Percentiles rank a stretch among this genome's conserved stretches.
Conservation (phyloP, 2,329 filamentous ascomycete genomes). For the Epichloe amarillans region DNA sequence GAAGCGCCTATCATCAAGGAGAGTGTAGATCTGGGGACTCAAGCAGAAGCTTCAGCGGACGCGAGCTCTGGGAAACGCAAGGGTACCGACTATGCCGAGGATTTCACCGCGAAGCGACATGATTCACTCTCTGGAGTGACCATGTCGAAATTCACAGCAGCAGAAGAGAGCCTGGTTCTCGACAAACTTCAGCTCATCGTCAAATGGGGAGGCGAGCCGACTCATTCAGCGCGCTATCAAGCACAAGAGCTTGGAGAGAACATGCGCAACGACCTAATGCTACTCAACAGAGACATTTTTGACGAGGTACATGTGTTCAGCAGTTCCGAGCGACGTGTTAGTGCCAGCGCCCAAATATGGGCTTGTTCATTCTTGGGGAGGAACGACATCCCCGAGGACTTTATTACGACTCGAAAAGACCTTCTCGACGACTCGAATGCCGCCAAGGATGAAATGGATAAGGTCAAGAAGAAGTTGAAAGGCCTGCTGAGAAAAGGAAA, state of each 20-base stretch:
- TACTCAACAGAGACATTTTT: conserved; percentile 84
- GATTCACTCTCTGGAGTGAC: conserved; percentile 84
- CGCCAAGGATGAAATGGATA: conserved; percentile 98
- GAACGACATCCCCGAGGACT: conserved; percentile 73
- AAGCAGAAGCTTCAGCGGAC: conserved; percentile 9
- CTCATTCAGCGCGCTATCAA: conserved; percentile 92
- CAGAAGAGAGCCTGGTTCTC: conserved; percentile 80
- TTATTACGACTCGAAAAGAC: conserved; percentile 86
- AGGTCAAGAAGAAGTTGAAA: conserved; percentile 99
- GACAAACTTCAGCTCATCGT: conserved; percentile 97
- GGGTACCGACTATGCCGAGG: not conserved
- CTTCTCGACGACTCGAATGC: conserved; percentile 94
- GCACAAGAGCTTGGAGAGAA: conserved; percentile 89
- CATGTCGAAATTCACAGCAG: conserved; percentile 85
- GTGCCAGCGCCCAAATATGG: conserved; percentile 94
- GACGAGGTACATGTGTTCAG: conserved; percentile 92
- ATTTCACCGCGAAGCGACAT: conserved; percentile 43
- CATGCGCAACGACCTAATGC: conserved; percentile 85
- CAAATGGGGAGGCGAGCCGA: conserved; percentile 98
- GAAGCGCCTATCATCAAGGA: conserved; percentile 22
- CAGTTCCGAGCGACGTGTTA: conserved; percentile 88
- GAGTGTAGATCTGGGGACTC: conserved; percentile 10
- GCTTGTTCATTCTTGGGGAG: conserved; percentile 76
- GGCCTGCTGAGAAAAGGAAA: conserved; percentile 82
- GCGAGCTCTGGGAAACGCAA: conserved; percentile 9